Evolutionary conservation across 2,329 filamentous ascomycete species (phyloP).

Genomic region (Colletotrichum truncatum): DNA sequence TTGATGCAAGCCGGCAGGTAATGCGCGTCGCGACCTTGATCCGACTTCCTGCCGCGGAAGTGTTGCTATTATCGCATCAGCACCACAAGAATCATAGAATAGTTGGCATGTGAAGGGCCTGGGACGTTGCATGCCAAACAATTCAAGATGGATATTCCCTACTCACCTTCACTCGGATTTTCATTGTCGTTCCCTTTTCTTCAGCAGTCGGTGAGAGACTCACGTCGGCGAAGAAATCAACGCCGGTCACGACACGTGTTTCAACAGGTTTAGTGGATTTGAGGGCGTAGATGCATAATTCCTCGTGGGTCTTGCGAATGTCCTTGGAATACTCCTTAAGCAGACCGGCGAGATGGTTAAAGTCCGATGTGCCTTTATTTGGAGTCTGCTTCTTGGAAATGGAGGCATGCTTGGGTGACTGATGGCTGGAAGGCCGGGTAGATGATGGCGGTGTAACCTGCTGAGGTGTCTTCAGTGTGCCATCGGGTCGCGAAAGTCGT

Average conservation of each 20-base stretch:
- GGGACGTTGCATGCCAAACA: too few relatives aligned
- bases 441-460: slow-evolving; percentile 29
- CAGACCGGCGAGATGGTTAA: slow-evolving; percentile 40
- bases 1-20: slow-evolving; percentile 56
- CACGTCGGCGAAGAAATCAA: slow-evolving; percentile 59
- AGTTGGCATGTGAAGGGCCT: too few relatives aligned
- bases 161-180: slow-evolving; percentile 60
- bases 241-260: slow-evolving; percentile 49
- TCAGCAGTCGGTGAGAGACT: slow-evolving; percentile 42
- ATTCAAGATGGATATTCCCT: too few relatives aligned
- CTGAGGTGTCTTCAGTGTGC: slow-evolving; percentile 8
- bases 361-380: slow-evolving; percentile 48
- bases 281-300: slow-evolving; percentile 54
- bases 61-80: slow-evolving; percentile 47
- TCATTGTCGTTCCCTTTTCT: slow-evolving; percentile 51
- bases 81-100: not conserved
- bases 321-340: slow-evolving; percentile 45
- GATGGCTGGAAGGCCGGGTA: slow-evolving; percentile 30
- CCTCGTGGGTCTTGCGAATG: slow-evolving; percentile 55
- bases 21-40: slow-evolving; percentile 49
- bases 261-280: slow-evolving; percentile 52
- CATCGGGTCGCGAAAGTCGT: slow-evolving; percentile 7
- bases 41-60: slow-evolving; percentile 50
- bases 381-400: slow-evolving; percentile 39
- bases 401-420: slow-evolving; percentile 36